These are phyloP conservation scores for Exophiala phaeomuriformis DNA, from an alignment of 2,329 filamentous ascomycete species.

Conservation along the genomic window DNA sequence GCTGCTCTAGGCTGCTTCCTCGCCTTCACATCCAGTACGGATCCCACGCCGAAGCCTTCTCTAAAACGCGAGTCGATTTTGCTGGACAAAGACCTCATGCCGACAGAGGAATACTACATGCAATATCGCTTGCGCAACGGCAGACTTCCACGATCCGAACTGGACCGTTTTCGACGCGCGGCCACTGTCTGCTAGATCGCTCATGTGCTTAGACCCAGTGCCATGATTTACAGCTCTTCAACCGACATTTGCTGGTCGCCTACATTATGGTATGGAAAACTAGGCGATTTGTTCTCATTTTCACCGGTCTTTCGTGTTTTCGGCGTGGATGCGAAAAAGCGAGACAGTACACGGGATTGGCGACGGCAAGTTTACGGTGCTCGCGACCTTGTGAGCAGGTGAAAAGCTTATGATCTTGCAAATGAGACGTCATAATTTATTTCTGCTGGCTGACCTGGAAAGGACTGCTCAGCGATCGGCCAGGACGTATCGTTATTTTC, in stretches of 20 bases:
- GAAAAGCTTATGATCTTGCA: too few relatives aligned
- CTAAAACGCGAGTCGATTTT: neutral
- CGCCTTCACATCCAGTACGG: neutral
- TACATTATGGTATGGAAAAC: neutral
- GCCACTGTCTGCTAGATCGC: slow-evolving; percentile 1
- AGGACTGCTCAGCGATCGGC: too few relatives aligned
- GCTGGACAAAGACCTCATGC: neutral
- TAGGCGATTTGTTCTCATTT: neutral
- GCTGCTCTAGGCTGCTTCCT: neutral
- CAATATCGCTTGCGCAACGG: slow-evolving; percentile 7
- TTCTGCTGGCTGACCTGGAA: too few relatives aligned
- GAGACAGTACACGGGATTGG: neutral
- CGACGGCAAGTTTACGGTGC: too few relatives aligned
- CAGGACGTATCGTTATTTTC: too few relatives aligned
- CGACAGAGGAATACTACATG: neutral
- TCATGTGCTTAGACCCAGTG: neutral
- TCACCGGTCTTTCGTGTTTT: neutral
- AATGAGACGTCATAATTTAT: too few relatives aligned
- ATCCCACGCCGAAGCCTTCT: neutral
- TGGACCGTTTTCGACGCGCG: slow-evolving; percentile 5
- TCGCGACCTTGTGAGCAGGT: too few relatives aligned
- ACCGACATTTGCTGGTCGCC: neutral
- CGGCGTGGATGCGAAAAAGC: neutral
- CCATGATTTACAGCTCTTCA: neutral
- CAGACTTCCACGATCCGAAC: neutral